Percentiles rank a stretch among this genome's conserved stretches.
phyloP scores from a whole-genome alignment of 164 flowering plant genomes.

The Berberis vulgaris region DNA sequence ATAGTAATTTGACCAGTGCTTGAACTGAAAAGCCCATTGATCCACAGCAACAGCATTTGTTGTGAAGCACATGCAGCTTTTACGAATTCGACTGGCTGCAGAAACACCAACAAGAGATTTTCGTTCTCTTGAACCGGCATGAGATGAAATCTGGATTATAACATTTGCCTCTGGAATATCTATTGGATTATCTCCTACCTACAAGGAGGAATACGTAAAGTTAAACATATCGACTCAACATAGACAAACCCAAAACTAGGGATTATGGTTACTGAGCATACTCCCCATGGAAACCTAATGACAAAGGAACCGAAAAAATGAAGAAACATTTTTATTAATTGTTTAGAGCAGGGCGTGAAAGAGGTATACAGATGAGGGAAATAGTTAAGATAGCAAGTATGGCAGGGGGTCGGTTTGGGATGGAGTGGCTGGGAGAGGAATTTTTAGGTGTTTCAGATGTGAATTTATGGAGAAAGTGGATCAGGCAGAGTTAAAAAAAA shows the following conservation, averaged over 20 bases:
- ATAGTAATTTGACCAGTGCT: slow-evolving; percentile 84
- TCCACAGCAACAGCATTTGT: slow-evolving; percentile 99
- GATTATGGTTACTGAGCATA: too few relatives aligned
- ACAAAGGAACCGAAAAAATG: too few relatives aligned
- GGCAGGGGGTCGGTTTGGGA: too few relatives aligned
- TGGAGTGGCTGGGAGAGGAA: too few relatives aligned
- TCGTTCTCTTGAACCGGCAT: slow-evolving; percentile 99
- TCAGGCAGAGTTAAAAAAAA: neutral
- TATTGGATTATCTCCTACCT: slow-evolving; percentile 99
- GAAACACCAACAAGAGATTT: slow-evolving; percentile 99
- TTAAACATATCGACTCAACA: neutral
- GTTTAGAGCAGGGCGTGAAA: too few relatives aligned
- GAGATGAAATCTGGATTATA: slow-evolving; percentile 96
- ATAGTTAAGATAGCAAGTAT: too few relatives aligned
- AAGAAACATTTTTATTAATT: too few relatives aligned
- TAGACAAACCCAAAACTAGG: too few relatives aligned
- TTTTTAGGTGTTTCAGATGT: too few relatives aligned
- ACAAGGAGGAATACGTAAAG: slow-evolving; percentile 7
- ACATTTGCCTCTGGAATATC: slow-evolving; percentile 99
- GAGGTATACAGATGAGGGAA: too few relatives aligned
- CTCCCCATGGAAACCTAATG: too few relatives aligned
- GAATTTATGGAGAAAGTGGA: too few relatives aligned
- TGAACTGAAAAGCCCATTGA: slow-evolving; percentile 99
- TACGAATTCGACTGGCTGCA: slow-evolving; percentile 82
- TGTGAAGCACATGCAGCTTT: slow-evolving; percentile 97